These are phyloP conservation scores for Talinum fruticosum DNA, from an alignment of 148 eudicot genomes.

Conservation along the genomic window DNA sequence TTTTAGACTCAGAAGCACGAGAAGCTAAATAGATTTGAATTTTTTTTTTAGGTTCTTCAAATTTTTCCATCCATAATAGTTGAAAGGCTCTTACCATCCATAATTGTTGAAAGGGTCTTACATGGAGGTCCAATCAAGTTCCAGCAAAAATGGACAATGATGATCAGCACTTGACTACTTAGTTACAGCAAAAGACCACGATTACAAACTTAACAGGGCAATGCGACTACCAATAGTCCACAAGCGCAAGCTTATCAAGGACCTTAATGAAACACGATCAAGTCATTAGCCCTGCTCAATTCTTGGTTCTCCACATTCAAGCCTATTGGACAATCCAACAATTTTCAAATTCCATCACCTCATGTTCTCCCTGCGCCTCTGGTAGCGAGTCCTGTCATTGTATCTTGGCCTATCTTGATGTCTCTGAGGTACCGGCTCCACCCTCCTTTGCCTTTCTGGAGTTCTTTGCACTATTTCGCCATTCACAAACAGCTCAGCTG, in stretches of 20 bases:
- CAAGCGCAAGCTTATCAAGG: not conserved
- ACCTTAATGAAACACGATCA: not conserved
- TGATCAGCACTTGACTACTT: too few relatives aligned
- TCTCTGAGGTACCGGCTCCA: conserved; percentile 86
- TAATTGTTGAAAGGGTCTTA: too few relatives aligned
- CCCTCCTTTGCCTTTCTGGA: conserved; percentile 94
- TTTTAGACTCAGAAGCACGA: too few relatives aligned
- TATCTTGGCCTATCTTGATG: conserved; percentile 87
- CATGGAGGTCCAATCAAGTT: too few relatives aligned
- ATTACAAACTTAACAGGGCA: not conserved
- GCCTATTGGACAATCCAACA: not conserved
- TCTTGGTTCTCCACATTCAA: conserved; percentile 2
- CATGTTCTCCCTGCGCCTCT: conserved; percentile 74
- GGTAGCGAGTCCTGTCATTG: conserved; percentile 84
- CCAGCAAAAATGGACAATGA: too few relatives aligned
- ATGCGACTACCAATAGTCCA: not conserved
- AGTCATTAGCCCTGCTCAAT: conserved; percentile 10
- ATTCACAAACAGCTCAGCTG: conserved; percentile 88
- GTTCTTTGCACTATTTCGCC: conserved; percentile 92
- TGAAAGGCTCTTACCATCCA: too few relatives aligned
- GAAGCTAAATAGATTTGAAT: too few relatives aligned
- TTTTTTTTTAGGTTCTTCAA: too few relatives aligned
- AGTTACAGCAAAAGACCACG: not conserved
- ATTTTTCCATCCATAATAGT: too few relatives aligned
- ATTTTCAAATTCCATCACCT: conserved; percentile 29